Evolutionary conservation across 2,329 filamentous ascomycete genomes (phyloP).

Genomic region (Ophiocordyceps camponoti-floridani): DNA sequence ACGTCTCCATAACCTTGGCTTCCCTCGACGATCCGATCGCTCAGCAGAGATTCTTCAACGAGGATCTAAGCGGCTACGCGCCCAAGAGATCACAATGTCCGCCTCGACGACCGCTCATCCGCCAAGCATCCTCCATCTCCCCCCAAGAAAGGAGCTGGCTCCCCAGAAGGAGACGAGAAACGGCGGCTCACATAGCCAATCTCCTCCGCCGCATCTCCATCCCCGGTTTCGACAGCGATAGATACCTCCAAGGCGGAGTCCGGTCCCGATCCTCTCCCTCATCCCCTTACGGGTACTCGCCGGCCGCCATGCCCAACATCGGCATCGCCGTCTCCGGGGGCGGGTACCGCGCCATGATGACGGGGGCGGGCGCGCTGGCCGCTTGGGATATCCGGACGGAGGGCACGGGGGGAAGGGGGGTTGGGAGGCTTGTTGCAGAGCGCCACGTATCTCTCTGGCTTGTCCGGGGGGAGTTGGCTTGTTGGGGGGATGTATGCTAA

Average conservation of each 20-base stretch:
- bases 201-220: slow-evolving; percentile 60
- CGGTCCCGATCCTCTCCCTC: too few relatives aligned
- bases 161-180: slow-evolving; percentile 52
- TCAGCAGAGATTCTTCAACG: too few relatives aligned
- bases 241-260: slow-evolving; percentile 36
- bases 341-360: slow-evolving; percentile 74
- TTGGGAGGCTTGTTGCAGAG: slow-evolving; percentile 69
- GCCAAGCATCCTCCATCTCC: slow-evolving; percentile 31
- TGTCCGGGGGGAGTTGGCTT: slow-evolving; percentile 74
- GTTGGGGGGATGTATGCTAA: slow-evolving; percentile 66
- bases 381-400: slow-evolving; percentile 61
- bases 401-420: slow-evolving; percentile 32
- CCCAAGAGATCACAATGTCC: too few relatives aligned
- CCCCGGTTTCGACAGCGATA: slow-evolving; percentile 50
- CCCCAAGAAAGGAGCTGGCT: slow-evolving; percentile 62
- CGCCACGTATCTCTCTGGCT: slow-evolving; percentile 61
- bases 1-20: too few relatives aligned
- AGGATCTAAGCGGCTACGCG: too few relatives aligned
- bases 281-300: slow-evolving; percentile 9
- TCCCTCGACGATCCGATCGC: too few relatives aligned
- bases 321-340: slow-evolving; percentile 71
- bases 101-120: too few relatives aligned
- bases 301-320: slow-evolving; percentile 32
- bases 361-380: slow-evolving; percentile 63
- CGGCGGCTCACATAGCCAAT: slow-evolving; percentile 56